phyloP scores from a whole-genome alignment of 208 protist genomes.

The Leishmania braziliensis region DNA sequence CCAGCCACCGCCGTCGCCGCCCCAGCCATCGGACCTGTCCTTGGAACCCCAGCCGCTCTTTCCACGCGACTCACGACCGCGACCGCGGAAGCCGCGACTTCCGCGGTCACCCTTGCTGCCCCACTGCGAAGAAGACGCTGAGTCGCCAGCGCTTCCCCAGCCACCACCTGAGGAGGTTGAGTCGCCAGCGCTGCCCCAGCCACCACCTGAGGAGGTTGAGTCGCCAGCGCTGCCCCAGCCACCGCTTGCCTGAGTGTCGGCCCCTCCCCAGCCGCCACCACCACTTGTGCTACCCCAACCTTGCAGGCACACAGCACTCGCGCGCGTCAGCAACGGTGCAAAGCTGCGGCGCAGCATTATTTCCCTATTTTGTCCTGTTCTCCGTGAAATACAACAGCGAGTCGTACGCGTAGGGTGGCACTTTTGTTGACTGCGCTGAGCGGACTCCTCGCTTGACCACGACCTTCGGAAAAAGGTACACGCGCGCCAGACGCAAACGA shows the following conservation, averaged over 20 bases:
- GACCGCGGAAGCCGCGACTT: constrained; percentile 3
- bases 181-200: constrained; percentile 19
- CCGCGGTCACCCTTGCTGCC: constrained; percentile 1
- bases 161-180: constrained; percentile 15
- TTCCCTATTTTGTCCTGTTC: background rate
- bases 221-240: constrained; percentile 18
- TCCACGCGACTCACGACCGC: constrained; percentile 7
- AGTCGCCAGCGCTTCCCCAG: constrained; percentile 20
- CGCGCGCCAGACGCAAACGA: no score
- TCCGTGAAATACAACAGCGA: background rate
- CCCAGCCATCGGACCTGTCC: constrained; percentile 10
- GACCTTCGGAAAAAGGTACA: background rate
- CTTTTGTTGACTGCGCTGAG: background rate
- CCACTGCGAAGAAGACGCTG: constrained; percentile 10
- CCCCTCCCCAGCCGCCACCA: constrained; percentile 28
- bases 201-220: constrained; percentile 6
- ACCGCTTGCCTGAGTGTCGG: background rate
- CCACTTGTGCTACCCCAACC: constrained; percentile 54
- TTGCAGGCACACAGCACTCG: constrained; percentile 41
- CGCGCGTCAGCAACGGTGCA: constrained; percentile 32
- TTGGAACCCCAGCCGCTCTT: constrained; percentile 5
- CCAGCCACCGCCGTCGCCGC: background rate
- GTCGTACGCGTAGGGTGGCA: background rate
- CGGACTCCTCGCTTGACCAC: background rate
- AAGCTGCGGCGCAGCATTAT: constrained; percentile 49